Percentiles rank a stretch among this genome's conserved stretches.
Evolutionary conservation across 495 filamentous ascomycete genomes (phyloP).

Genomic region (Bathelium albidoporum): DNA sequence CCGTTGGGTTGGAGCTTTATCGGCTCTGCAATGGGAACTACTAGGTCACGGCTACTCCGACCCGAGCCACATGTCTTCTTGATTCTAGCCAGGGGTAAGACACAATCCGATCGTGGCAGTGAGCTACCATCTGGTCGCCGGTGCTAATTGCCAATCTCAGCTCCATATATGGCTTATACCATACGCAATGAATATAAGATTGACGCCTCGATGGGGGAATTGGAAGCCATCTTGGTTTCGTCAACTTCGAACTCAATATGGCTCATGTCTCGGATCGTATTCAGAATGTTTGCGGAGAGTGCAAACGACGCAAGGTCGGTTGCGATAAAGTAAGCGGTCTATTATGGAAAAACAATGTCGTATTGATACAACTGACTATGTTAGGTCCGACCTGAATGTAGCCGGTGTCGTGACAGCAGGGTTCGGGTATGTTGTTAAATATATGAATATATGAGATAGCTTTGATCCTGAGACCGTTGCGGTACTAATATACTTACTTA

Average conservation of each 20-base stretch:
- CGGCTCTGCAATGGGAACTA: not conserved
- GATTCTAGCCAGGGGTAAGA: constrained; percentile 2
- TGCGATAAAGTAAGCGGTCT: not conserved
- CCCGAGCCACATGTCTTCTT: not conserved
- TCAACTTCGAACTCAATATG: not conserved
- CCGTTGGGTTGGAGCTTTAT: constrained; percentile 1
- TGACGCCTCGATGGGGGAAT: not conserved
- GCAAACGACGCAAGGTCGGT: not conserved
- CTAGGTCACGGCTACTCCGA: not conserved
- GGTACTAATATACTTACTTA: not conserved
- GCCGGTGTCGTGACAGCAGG: not conserved
- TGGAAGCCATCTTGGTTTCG: not conserved
- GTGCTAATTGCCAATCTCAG: not conserved
- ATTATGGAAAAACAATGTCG: no score
- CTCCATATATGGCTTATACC: not conserved
- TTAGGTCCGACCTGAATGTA: not conserved
- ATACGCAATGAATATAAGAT: not conserved
- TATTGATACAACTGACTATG: not conserved
- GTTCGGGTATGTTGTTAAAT: not conserved
- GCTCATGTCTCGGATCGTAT: not conserved
- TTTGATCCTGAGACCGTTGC: not conserved
- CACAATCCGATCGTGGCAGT: constrained; percentile 2
- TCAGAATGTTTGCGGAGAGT: not conserved
- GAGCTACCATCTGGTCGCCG: not conserved
- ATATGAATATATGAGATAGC: not conserved